These are phyloP conservation scores for Aspergillus ibericus DNA, from an alignment of 2,329 filamentous ascomycete species.

Conservation along the genomic window DNA sequence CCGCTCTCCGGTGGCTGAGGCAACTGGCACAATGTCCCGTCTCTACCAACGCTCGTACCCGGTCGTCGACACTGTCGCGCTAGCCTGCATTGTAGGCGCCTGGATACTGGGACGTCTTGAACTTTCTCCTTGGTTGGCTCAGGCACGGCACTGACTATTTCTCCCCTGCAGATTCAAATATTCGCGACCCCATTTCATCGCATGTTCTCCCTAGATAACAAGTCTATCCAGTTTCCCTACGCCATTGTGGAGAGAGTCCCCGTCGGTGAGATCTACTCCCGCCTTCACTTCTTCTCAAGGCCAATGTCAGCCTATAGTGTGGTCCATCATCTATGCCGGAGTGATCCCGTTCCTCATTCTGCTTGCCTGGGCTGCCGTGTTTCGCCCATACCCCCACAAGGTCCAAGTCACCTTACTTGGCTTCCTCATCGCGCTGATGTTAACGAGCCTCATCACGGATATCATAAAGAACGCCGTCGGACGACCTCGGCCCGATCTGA, in stretches of 20 bases:
- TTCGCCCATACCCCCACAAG: slow-evolving; percentile 70
- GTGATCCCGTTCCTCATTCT: slow-evolving; percentile 69
- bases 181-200: slow-evolving; percentile 85
- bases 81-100: slow-evolving; percentile 66
- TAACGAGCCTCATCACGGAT: slow-evolving; percentile 83
- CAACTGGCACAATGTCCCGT: slow-evolving; percentile 50
- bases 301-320: slow-evolving; percentile 36
- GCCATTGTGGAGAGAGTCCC: slow-evolving; percentile 80
- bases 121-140: not conserved
- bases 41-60: slow-evolving; percentile 74
- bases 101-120: slow-evolving; percentile 49
- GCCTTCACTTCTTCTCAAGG: not conserved
- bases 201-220: slow-evolving; percentile 87
- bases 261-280: slow-evolving; percentile 57
- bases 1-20: slow-evolving; percentile 34
- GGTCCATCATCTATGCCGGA: slow-evolving; percentile 78
- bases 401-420: slow-evolving; percentile 82
- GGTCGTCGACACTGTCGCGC: slow-evolving; percentile 80
- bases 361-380: slow-evolving; percentile 62
- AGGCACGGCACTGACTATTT: not conserved
- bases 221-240: slow-evolving; percentile 81
- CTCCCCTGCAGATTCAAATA: slow-evolving; percentile 57
- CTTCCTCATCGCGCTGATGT: slow-evolving; percentile 71
- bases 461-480: slow-evolving; percentile 87
- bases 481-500: slow-evolving; percentile 78